Base-by-base conservation (phyloP, 257 asterid genomes). In the Nicotiana otophora region DNA sequence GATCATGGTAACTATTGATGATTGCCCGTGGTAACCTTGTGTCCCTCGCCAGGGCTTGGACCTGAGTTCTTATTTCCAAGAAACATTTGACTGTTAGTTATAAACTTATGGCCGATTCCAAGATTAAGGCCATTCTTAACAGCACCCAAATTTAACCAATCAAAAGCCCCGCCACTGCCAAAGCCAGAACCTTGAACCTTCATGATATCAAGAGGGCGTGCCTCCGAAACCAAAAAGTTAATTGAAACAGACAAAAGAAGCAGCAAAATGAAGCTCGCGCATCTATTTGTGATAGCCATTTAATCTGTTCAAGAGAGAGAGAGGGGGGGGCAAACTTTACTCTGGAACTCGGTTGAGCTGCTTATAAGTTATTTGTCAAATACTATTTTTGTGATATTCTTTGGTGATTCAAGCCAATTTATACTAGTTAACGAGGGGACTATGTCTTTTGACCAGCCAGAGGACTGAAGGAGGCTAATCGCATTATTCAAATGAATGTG, bases 41-140 rank as follows among this genome's bases (percentile, higher is more conserved):
- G 89, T 11, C 86, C 89, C 4, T 48, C 84, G 4, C 89, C 90
- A 1, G 86, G 84, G 70, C 87, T 89, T 8, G 91, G 89, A 19
- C 87, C 88, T 1, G 91, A 88, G 4, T 84, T 77, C 82, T 88
- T 88, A 4, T 83, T 61, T 23, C 82, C 84, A 0, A 70, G 66
- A 81, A 30, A 72, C 31, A 72, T 65, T 30, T 62, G 75, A 60
- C 33, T 48, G 55, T 80, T 60, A 33, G 10, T 23, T 23, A 23
- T n/a, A 79, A 65, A 46, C 39, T n/a, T 70, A 57, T 69, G 81
- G 20, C 81, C 81, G 28, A 10, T 65, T 17, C 68, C 86, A 69
- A 69, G 76, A 79, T 82, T 83, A 65, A 82, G 83, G 4, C 86
- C 77, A 19, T 53, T 67, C 83, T 83, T 83, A 33, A 68, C 55